Evolutionary conservation across 106 monocot species (phyloP).

Genomic region (Dendrobium officinale): DNA sequence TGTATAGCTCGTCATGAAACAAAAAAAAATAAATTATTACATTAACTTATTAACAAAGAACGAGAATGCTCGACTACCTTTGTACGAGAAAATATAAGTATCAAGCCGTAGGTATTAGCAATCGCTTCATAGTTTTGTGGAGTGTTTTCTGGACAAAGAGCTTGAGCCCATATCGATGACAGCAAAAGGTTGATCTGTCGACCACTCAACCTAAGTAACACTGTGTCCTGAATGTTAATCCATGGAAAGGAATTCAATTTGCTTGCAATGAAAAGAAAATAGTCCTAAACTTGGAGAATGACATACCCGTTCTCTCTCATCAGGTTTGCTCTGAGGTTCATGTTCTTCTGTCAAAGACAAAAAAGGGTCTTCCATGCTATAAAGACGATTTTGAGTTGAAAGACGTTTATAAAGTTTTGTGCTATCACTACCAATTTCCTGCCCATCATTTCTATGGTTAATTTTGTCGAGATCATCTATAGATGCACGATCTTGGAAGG

Average conservation of each 20-base stretch:
- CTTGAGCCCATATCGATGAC: conserved; percentile 84
- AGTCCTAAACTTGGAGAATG: not conserved
- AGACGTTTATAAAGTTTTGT: conserved; percentile 28
- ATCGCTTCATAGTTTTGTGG: conserved; percentile 91
- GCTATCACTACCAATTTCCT: conserved; percentile 20
- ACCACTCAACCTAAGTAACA: conserved; percentile 59
- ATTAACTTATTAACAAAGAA: not conserved
- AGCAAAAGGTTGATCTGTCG: conserved; percentile 65
- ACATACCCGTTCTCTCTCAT: conserved; percentile 34
- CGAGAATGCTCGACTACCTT: conserved; percentile 37
- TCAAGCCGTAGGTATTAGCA: conserved; percentile 80
- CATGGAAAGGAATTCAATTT: conserved; percentile 2
- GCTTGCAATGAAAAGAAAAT: not conserved
- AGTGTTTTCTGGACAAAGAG: conserved; percentile 60
- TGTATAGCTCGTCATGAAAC: not conserved
- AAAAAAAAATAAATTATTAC: not conserved
- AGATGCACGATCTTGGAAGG: conserved; percentile 19
- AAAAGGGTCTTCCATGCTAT: conserved; percentile 26
- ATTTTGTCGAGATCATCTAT: conserved; percentile 23
- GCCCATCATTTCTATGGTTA: conserved; percentile 19
- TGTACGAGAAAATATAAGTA: conserved; percentile 65
- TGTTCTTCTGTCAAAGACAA: conserved; percentile 22
- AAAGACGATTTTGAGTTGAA: conserved; percentile 35
- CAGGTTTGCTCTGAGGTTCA: conserved; percentile 16
- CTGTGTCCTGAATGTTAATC: conserved; percentile 43